Percentiles rank a stretch among this genome's conserved stretches.
These are phyloP conservation scores for Cadophora malorum DNA, from an alignment of 2,329 filamentous ascomycete genomes.

Conservation along the genomic window DNA sequence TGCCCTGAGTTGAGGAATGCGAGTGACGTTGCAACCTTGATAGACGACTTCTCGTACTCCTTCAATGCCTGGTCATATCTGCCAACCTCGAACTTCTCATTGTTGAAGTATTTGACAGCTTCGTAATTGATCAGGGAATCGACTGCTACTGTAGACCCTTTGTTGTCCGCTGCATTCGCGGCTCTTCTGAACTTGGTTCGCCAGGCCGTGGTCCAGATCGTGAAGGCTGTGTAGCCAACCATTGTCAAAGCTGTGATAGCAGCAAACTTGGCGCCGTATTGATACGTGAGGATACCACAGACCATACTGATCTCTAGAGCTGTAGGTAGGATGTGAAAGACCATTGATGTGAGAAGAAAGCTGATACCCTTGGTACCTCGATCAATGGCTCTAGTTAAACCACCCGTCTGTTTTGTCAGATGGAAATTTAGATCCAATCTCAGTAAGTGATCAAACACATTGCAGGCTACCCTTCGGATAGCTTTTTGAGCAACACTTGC, in stretches of 20 bases:
- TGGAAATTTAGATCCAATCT: constrained; percentile 93
- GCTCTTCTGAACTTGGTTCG: constrained; percentile 94
- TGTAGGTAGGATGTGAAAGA: constrained; percentile 95
- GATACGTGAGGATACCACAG: constrained; percentile 94
- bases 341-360: constrained; percentile 96
- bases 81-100: constrained; percentile 91
- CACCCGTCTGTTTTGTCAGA: constrained; percentile 91
- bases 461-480: constrained; percentile 86
- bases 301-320: constrained; percentile 94
- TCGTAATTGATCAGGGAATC: constrained; percentile 99
- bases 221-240: constrained; percentile 95
- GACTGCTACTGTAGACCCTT: constrained; percentile 91
- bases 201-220: constrained; percentile 96
- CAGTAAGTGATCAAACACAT: constrained; percentile 90
- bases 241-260: constrained; percentile 90
- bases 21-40: constrained; percentile 94
- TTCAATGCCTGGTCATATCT: constrained; percentile 88
- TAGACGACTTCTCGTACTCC: constrained; percentile 90
- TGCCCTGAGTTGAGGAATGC: constrained; percentile 94
- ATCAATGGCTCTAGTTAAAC: constrained; percentile 91
- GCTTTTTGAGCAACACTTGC: constrained; percentile 97
- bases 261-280: constrained; percentile 92
- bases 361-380: constrained; percentile 98
- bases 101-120: constrained; percentile 99
- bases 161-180: constrained; percentile 95